Conservation (phyloP, 2,329 filamentous ascomycete species). For the Xylariales sp. region DNA sequence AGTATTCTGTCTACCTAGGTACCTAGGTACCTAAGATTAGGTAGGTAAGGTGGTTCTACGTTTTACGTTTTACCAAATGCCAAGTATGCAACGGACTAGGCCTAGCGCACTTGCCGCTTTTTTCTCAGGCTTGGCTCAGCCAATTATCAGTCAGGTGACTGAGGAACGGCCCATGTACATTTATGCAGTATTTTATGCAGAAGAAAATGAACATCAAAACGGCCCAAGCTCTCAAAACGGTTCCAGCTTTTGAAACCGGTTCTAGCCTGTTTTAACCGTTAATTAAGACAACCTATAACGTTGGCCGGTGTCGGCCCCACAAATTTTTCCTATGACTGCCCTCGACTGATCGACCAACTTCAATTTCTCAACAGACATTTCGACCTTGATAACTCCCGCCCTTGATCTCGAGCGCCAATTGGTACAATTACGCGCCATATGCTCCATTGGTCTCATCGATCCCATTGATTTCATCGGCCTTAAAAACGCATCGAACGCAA, state of each 20-base stretch:
- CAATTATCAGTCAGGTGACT: no score
- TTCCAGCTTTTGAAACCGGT: slow-evolving; percentile 1
- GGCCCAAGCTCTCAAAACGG: slow-evolving; percentile 10
- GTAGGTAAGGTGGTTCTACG: no score
- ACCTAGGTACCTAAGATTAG: no score
- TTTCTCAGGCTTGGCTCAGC: no score
- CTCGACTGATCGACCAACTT: not conserved
- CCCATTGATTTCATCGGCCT: slow-evolving; percentile 32
- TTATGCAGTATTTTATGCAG: slow-evolving; percentile 25
- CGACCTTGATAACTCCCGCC: slow-evolving; percentile 15
- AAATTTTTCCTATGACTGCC: slow-evolving; percentile 26
- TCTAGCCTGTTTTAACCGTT: not conserved
- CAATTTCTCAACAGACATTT: not conserved
- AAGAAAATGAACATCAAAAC: not conserved
- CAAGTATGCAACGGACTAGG: no score
- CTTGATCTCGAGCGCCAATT: slow-evolving; percentile 13
- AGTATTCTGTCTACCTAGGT: no score
- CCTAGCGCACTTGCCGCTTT: no score
- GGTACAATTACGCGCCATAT: slow-evolving; percentile 18
- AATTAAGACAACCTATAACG: no score
- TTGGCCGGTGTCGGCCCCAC: slow-evolving; percentile 24
- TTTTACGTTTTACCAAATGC: no score
- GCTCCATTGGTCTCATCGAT: slow-evolving; percentile 25
- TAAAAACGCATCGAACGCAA: slow-evolving; percentile 28
- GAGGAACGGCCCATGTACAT: no score